A percentile compares a stretch with the other conserved stretches of the same genome.
Conservation (phyloP, 1,284 basidiomycete genomes). For the Gymnopus androsaceus region DNA sequence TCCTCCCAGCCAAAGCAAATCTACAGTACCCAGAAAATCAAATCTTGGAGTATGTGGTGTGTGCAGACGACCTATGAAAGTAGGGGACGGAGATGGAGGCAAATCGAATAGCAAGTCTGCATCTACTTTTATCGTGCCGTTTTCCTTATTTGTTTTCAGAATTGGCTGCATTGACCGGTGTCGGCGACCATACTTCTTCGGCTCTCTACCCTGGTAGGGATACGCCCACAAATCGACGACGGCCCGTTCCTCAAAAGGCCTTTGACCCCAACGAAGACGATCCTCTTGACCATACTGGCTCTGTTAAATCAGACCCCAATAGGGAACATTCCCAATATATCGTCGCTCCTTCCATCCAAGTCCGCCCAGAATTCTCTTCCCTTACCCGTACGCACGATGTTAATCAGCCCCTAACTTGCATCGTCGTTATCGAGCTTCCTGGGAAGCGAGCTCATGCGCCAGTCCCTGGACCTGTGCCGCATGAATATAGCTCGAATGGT, state of each 20-base stretch:
- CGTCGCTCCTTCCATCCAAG: conserved; percentile 85
- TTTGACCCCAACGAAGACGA: conserved; percentile 79
- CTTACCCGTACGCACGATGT: conserved; percentile 73
- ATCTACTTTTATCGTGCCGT: conserved; percentile 4
- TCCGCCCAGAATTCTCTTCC: conserved; percentile 85
- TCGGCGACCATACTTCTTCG: conserved; percentile 63
- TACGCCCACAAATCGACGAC: conserved; percentile 47
- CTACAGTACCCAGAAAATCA: conserved; percentile 62
- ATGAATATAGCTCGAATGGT: conserved; percentile 41
- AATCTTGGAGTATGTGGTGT: conserved; percentile 95
- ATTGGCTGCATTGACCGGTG: conserved; percentile 85
- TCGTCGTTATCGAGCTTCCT: conserved; percentile 88
- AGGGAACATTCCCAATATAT: conserved; percentile 64
- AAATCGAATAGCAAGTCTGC: conserved; percentile 82
- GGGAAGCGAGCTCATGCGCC: conserved; percentile 59
- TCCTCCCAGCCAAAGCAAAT: conserved; percentile 61
- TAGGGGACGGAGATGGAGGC: conserved; percentile 78
- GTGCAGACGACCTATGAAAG: conserved; percentile 92
- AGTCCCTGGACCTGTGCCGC: conserved; percentile 60
- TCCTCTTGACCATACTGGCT: conserved; percentile 63
- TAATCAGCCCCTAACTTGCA: conserved; percentile 83
- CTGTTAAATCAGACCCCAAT: conserved; percentile 49
- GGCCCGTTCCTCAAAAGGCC: conserved; percentile 23
- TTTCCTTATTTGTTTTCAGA: conserved; percentile 46
- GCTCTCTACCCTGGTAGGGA: conserved; percentile 70